A percentile compares a stretch with the other conserved stretches of the same genome.
Conservation (phyloP, 2,329 filamentous ascomycete species). For the Scleromitrula shiraiana region DNA sequence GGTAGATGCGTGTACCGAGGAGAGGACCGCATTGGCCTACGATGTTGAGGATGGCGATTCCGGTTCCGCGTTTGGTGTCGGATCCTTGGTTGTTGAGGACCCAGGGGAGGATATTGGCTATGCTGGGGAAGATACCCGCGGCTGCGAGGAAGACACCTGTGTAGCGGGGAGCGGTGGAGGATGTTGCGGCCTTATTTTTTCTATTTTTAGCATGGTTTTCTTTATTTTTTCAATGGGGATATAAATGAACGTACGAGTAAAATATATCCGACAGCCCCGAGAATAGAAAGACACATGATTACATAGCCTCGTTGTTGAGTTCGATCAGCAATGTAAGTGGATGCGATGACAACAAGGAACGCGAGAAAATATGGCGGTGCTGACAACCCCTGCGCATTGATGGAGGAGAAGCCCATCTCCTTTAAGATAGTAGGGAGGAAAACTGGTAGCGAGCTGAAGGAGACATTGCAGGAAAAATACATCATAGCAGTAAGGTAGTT, state of each 20-base stretch:
- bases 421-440: conserved; percentile 56
- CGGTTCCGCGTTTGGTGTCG: conserved; percentile 57
- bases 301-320: conserved; percentile 55
- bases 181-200: conserved; percentile 38
- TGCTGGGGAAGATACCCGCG: conserved; percentile 56
- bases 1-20: conserved; percentile 57
- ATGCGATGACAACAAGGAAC: conserved; percentile 53
- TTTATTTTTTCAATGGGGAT: no score
- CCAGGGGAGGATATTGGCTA: conserved; percentile 64
- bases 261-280: conserved; percentile 56
- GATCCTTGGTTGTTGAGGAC: conserved; percentile 63
- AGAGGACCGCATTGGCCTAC: conserved; percentile 59
- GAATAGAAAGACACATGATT: conserved; percentile 46
- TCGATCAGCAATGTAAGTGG: conserved; percentile 58
- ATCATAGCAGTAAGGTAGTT: conserved; percentile 33
- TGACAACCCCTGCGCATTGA: conserved; percentile 63
- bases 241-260: conserved; percentile 50
- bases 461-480: conserved; percentile 56
- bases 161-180: conserved; percentile 37
- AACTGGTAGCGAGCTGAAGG: conserved; percentile 56
- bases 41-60: conserved; percentile 59
- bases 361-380: conserved; percentile 64
- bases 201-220: no score
- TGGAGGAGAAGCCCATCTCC: conserved; percentile 59
- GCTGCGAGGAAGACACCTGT: conserved; percentile 45